These are phyloP conservation scores for Phaseolus coccineus DNA, from an alignment of 331 rosid genomes.

Conservation along the genomic window DNA sequence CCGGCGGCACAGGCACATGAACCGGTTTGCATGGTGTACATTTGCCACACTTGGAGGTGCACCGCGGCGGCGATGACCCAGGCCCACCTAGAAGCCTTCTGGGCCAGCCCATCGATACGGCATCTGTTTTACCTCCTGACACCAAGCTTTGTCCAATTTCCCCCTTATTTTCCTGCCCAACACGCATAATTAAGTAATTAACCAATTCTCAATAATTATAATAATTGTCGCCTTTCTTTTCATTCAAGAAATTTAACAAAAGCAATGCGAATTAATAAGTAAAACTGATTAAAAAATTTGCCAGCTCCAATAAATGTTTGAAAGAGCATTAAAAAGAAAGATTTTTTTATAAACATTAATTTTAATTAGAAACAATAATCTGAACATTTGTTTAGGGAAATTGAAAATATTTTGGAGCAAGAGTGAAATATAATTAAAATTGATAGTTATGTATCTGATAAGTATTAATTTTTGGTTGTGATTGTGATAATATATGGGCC, in stretches of 20 bases:
- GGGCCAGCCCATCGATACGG: conserved; percentile 26
- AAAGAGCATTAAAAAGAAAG: no score
- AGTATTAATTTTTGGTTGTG: no score
- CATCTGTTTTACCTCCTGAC: background rate
- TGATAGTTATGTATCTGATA: no score
- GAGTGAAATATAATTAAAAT: no score
- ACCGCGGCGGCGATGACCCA: conserved; percentile 85
- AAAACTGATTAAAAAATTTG: no score
- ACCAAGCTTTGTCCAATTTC: conserved; percentile 11
- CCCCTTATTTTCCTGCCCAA: conserved; percentile 37
- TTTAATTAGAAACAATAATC: background rate
- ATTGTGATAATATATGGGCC: no score
- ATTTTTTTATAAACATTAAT: no score
- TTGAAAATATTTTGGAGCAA: no score
- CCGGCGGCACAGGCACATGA: conserved; percentile 91
- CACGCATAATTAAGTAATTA: background rate
- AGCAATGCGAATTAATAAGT: background rate
- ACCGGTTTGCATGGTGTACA: conserved; percentile 86
- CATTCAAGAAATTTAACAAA: background rate
- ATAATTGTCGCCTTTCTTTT: background rate
- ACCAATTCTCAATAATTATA: conserved; percentile 8
- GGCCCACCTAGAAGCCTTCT: conserved; percentile 70
- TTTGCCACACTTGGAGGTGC: conserved; percentile 74
- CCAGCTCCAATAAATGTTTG: no score
- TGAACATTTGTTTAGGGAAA: background rate